Base-by-base conservation (phyloP, 352 stramenopile species). In the Peronosclerospora sorghi region DNA sequence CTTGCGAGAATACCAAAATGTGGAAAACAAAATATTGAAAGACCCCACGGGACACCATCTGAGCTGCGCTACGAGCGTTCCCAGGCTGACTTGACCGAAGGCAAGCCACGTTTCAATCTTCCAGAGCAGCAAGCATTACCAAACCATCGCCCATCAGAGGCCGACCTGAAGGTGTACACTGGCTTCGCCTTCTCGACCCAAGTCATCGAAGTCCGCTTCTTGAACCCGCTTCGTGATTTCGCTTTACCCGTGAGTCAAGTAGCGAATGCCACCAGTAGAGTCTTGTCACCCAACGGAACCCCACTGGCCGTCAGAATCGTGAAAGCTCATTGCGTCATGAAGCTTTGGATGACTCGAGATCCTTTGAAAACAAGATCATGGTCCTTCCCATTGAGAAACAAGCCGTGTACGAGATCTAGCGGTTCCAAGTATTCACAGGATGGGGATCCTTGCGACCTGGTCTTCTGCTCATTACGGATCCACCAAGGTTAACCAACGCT, bases 151-250 rank as follows among this genome's bases (percentile, higher is more conserved):
- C 41, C 32, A 20, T 60, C 38, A 1, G 23, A 59, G 8, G 51
- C 24, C 0, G 49, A 63, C 0, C 54, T 81, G 10, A 73, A 73
- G 23, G 63, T 68, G 12, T 89, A 92, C 61, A 86, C 77, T 0
- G 77, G 80, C 6, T 90, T 89, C 41, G 80, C 80, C 0, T 92
- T 92, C 56, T 92, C 80, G 27, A 88, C 76, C 0, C 73, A 86
- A 44, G 48, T 71, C 1, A 48, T 83, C 0, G 78, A 92, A 51
- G 77, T 89, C 38, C 76, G 79, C 5, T 87, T 89, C 53, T 48
- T 88, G 28, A 86, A 87, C 46, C 76, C 77, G 7, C 32, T 92
- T 23, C 79, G 76, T 0, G 70, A 86, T 18, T 48, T 92, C 34
- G 68, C 88, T 9, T 53, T 92, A 29, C 75, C 76, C 0, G 63